These are phyloP conservation scores for Strobilomyces echinocephalus DNA, from an alignment of 768 basidiomycete species.

Conservation along the genomic window DNA sequence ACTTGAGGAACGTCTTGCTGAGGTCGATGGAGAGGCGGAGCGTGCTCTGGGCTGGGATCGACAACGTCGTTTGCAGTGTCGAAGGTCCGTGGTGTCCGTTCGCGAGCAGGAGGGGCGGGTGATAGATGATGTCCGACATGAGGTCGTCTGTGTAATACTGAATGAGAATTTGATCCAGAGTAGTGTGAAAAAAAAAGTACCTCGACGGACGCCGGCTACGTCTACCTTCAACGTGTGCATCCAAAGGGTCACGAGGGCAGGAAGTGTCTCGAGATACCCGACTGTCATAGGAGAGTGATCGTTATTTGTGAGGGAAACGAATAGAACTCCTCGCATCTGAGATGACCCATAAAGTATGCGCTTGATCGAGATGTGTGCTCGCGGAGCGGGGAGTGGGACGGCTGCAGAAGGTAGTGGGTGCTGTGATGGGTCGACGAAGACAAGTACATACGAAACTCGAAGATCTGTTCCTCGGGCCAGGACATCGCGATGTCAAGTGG, in stretches of 20 bases:
- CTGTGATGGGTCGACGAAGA: neutral
- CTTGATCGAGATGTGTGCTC: slow-evolving; percentile 52
- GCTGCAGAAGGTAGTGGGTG: slow-evolving; percentile 27
- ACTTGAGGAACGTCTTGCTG: slow-evolving; percentile 80
- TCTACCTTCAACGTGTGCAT: slow-evolving; percentile 67
- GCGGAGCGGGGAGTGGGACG: slow-evolving; percentile 33
- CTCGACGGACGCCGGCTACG: slow-evolving; percentile 42
- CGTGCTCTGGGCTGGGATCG: slow-evolving; percentile 63
- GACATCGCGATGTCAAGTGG: slow-evolving; percentile 55
- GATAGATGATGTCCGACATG: slow-evolving; percentile 61
- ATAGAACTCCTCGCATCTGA: slow-evolving; percentile 73
- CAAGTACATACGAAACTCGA: slow-evolving; percentile 52
- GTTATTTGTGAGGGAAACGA: slow-evolving; percentile 59
- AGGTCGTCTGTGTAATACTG: slow-evolving; percentile 46
- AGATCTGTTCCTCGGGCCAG: slow-evolving; percentile 48
- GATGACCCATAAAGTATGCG: slow-evolving; percentile 68
- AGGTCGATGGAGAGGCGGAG: slow-evolving; percentile 68
- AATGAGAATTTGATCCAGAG: neutral
- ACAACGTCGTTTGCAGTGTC: slow-evolving; percentile 66
- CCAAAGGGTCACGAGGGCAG: slow-evolving; percentile 88
- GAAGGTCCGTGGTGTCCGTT: slow-evolving; percentile 41
- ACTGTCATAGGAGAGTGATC: slow-evolving; percentile 40
- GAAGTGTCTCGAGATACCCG: slow-evolving; percentile 87
- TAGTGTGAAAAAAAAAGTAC: slow-evolving; percentile 31
- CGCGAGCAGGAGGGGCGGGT: slow-evolving; percentile 29